A percentile compares a stretch with the other conserved stretches of the same genome.
Evolutionary conservation across 2,329 filamentous ascomycete species (phyloP).

Genomic region (Exophiala viscosa): DNA sequence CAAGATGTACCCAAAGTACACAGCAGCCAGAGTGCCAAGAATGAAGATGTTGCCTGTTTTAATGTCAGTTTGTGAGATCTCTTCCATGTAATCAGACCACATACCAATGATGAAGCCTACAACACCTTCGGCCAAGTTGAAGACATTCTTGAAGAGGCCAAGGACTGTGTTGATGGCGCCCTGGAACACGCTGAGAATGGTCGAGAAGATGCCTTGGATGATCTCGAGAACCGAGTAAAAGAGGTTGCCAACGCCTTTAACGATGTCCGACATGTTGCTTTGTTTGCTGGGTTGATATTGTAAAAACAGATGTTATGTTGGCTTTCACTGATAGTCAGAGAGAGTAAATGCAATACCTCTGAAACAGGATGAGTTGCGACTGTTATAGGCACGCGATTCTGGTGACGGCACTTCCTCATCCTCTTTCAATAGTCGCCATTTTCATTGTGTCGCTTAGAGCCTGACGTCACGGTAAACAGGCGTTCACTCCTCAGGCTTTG

Average conservation of each 20-base stretch:
- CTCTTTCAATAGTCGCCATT: too few relatives aligned
- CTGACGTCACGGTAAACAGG: constrained; percentile 25
- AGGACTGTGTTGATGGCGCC: constrained; percentile 21
- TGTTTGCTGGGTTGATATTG: constrained; percentile 1
- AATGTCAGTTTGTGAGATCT: constrained; percentile 3
- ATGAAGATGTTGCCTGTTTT: constrained; percentile 22
- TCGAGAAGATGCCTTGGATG: constrained; percentile 21
- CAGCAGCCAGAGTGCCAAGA: constrained; percentile 15
- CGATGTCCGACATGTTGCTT: constrained; percentile 21
- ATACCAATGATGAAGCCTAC: constrained; percentile 23
- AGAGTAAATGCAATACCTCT: too few relatives aligned
- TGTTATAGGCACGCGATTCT: not conserved
- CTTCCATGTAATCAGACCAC: not conserved
- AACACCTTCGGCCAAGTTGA: constrained; percentile 22
- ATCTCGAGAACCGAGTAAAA: constrained; percentile 21
- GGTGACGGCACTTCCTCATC: not conserved
- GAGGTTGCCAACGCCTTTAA: constrained; percentile 18
- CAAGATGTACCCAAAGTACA: constrained; percentile 22
- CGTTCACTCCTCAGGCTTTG: constrained; percentile 5
- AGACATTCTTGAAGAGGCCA: constrained; percentile 21
- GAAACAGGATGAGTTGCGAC: not conserved
- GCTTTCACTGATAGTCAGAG: too few relatives aligned
- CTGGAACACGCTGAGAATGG: constrained; percentile 12
- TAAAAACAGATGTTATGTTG: not conserved
- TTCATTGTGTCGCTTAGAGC: too few relatives aligned